A percentile compares a stretch with the other conserved stretches of the same genome.
Evolutionary conservation across 208 protist genomes (phyloP).

Genomic region (Porcisia hertigi): DNA sequence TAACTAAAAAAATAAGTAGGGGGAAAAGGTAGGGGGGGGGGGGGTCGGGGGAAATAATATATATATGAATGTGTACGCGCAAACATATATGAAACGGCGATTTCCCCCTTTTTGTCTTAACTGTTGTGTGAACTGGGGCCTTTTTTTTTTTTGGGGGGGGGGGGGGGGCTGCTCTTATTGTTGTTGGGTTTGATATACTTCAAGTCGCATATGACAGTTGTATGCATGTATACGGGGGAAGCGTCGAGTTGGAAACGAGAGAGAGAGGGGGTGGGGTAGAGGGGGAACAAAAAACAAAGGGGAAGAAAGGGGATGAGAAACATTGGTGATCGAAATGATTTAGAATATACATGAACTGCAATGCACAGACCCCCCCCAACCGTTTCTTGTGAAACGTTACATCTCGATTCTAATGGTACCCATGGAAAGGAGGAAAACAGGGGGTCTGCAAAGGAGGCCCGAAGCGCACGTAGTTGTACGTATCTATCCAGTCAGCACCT

Average conservation of each 20-base stretch:
- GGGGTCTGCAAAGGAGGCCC: background rate
- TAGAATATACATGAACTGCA: background rate
- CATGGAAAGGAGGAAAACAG: background rate
- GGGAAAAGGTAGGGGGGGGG: no score
- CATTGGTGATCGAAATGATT: background rate
- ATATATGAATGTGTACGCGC: no score
- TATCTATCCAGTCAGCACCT: background rate
- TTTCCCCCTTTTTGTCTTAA: background rate
- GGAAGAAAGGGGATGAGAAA: no score
- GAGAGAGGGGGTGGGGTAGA: background rate
- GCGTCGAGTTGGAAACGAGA: background rate
- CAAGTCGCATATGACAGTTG: background rate
- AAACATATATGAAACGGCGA: background rate
- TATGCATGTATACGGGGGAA: background rate
- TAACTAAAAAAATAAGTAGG: no score
- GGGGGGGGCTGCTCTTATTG: no score
- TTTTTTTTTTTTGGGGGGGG: background rate
- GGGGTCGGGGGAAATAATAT: no score
- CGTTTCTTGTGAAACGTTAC: background rate
- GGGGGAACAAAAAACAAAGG: background rate
- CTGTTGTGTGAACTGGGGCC: background rate
- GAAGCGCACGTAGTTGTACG: background rate
- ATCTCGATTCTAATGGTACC: background rate
- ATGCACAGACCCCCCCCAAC: background rate
- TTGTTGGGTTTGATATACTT: background rate